Base-by-base conservation (phyloP, 768 basidiomycete species). In the Thelephora aurantiotincta region DNA sequence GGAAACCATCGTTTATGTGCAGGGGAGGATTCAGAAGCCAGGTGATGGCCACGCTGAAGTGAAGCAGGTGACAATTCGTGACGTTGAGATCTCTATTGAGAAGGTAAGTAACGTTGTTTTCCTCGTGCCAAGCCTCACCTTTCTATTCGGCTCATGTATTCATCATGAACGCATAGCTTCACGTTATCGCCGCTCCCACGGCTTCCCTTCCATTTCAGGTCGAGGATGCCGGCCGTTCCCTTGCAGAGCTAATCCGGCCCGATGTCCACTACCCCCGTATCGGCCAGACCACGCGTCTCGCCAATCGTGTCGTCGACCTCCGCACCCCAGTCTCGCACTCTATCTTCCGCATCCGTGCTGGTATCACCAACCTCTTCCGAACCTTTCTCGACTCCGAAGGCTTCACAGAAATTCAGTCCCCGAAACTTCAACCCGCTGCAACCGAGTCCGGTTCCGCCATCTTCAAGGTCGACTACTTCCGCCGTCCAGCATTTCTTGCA, bases 391-490 rank as follows among this genome's bases (percentile, higher is more conserved):
- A 75, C 50, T 59, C 59, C 20, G 68, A 81, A 37, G 77, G 80
- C 16, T 99, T 99, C 61, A 75, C 76, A 49, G 96, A 98, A 65
- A 98, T 99, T 53, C 94, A 98, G 64, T 89, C 84, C 46, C 89
- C 92, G 12, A 99, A 98, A 67, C 73, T 99, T 6, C 92, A 96
- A 60, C 92, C 88, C 34, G 83, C 92, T 35, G 90, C 93, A 5
- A 97, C 96, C 1, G 96, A 99, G 68, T 85, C 82, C 9, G 96
- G 96, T 5, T 88, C 96, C 35, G 83, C 85, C 30, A 96, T 99
- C 33, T 99, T 99, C 75, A 94, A 94, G 71, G 96, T 99, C 30
- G 76, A 77, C 57, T 99, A 99, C 65, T 99, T 98, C 71, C 89
- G 93, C 70, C 86, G 93, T 74, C 75, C 65, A 49, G 96, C 94